These are phyloP conservation scores for Trichoderma asperelloides DNA, from an alignment of 495 filamentous ascomycete genomes.

Conservation along the genomic window DNA sequence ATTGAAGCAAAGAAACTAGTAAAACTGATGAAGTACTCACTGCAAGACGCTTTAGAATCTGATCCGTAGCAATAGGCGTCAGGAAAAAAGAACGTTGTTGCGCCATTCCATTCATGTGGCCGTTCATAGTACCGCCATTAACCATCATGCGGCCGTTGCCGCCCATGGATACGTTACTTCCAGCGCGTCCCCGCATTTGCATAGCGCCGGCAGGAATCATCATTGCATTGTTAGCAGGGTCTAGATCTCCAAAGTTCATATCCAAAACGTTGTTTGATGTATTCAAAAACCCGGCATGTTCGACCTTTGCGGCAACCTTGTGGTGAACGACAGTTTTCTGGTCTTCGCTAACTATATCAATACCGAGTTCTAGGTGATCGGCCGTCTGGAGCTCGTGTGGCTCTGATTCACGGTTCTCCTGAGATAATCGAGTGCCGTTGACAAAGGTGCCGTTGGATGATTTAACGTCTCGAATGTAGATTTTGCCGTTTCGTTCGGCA, in stretches of 20 bases:
- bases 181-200: slow-evolving; percentile 53
- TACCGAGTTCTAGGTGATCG: slow-evolving; percentile 87
- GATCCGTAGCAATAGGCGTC: slow-evolving; percentile 82
- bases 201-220: slow-evolving; percentile 44
- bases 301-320: slow-evolving; percentile 92
- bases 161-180: slow-evolving; percentile 60
- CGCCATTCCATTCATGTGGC: slow-evolving; percentile 40
- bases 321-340: slow-evolving; percentile 97
- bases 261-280: slow-evolving; percentile 65
- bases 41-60: slow-evolving; percentile 86
- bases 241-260: slow-evolving; percentile 81
- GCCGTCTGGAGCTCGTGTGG: slow-evolving; percentile 81
- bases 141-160: slow-evolving; percentile 48
- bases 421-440: slow-evolving; percentile 81
- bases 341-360: slow-evolving; percentile 97
- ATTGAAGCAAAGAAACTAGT: background rate
- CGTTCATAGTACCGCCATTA: slow-evolving; percentile 49
- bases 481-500: slow-evolving; percentile 80
- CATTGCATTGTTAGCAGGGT: slow-evolving; percentile 61
- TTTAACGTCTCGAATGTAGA: slow-evolving; percentile 95
- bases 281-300: slow-evolving; percentile 76
- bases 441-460: slow-evolving; percentile 98
- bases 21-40: slow-evolving; percentile 44
- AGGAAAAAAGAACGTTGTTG: slow-evolving; percentile 58
- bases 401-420: slow-evolving; percentile 89